phyloP scores from a whole-genome alignment of 257 asterid species.

The Solanum chiquidenum region DNA sequence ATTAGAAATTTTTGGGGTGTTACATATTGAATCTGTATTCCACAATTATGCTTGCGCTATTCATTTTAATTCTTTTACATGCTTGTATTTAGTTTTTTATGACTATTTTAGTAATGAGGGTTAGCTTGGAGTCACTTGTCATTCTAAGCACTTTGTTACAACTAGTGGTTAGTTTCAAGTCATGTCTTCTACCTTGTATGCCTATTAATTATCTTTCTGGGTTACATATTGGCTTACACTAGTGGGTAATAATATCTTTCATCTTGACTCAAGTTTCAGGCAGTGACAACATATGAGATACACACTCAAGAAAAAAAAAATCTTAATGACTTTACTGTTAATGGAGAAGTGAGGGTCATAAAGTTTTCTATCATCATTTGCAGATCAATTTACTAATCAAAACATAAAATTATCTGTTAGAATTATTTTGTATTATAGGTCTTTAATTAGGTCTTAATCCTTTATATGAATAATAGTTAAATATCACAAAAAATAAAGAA shows the following conservation, averaged over 20 bases:
- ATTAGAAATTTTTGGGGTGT: too few relatives aligned
- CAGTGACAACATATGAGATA: background rate
- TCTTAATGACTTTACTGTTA: background rate
- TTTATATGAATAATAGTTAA: background rate
- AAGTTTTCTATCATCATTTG: background rate
- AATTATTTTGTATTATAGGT: background rate
- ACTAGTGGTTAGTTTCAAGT: too few relatives aligned
- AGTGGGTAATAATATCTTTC: background rate
- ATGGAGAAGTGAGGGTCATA: background rate
- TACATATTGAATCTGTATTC: too few relatives aligned
- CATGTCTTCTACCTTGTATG: too few relatives aligned
- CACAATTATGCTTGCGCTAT: too few relatives aligned
- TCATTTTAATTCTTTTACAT: too few relatives aligned
- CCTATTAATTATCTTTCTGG: background rate
- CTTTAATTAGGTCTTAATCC: background rate
- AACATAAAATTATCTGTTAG: background rate
- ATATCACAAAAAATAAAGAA: background rate
- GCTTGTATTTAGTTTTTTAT: too few relatives aligned
- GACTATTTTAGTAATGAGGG: too few relatives aligned
- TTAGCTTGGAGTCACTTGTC: too few relatives aligned
- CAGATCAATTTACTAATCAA: background rate
- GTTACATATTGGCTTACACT: background rate
- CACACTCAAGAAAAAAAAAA: too few relatives aligned
- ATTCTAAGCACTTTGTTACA: too few relatives aligned
- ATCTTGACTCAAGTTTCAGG: background rate